A percentile compares a stretch with the other conserved stretches of the same genome.
Evolutionary conservation across 257 asterid genomes (phyloP).

Genomic region (Solanum chilense): DNA sequence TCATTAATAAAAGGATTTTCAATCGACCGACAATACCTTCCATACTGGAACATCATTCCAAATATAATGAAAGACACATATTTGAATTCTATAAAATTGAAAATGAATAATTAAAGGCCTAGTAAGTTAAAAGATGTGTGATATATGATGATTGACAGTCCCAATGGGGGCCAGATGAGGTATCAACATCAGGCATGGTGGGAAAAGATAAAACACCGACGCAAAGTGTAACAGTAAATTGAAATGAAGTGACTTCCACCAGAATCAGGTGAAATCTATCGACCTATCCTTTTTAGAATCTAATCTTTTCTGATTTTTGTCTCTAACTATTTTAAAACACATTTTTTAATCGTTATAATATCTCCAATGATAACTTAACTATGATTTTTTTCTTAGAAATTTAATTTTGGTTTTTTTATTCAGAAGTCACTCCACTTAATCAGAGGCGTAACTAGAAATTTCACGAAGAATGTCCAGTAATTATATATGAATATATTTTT

Average conservation of each 20-base stretch:
- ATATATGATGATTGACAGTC: background rate
- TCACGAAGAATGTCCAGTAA: too few relatives aligned
- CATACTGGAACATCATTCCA: background rate
- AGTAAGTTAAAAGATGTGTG: background rate
- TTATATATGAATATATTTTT: too few relatives aligned
- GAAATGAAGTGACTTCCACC: background rate
- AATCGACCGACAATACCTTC: background rate
- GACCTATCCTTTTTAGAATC: background rate
- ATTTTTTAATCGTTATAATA: too few relatives aligned
- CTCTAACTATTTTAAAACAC: background rate
- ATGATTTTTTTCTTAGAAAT: too few relatives aligned
- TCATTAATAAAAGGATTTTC: background rate
- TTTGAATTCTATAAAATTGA: background rate
- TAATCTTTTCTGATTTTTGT: background rate
- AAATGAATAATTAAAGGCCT: background rate
- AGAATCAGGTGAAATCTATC: background rate
- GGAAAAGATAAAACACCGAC: background rate
- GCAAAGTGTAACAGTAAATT: background rate
- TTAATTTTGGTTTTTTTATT: too few relatives aligned
- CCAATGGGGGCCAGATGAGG: background rate
- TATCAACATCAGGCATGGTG: background rate
- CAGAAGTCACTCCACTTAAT: too few relatives aligned
- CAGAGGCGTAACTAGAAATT: too few relatives aligned
- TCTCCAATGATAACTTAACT: rapidly evolving
- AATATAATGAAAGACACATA: background rate